Evolutionary conservation across 1,139 yeast genomes (phyloP), one percentile per base, ranked within the genome.

Genomic region (Sugiyamaella neomexicana): DNA sequence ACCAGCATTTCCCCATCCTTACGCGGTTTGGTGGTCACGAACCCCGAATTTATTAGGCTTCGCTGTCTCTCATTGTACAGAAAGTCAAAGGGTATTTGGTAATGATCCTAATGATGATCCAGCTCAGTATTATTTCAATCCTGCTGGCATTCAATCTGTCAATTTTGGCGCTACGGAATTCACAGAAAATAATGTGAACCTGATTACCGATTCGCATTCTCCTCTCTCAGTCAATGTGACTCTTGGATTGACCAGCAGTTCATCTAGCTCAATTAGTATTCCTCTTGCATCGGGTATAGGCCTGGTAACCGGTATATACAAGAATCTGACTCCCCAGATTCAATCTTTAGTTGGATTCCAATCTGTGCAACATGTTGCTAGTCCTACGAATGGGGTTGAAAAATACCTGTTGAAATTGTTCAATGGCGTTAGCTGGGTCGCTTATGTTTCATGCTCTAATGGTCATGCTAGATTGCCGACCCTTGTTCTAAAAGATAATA

Each of bases 1-100:
- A 53, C 85, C 80, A 2, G 80, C 85, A 3, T 89, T 88, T 85
- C 81, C 95, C 1, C 90, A 85, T 64, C 97, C 97, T 1, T 89
- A 88, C 66, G 83, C 89, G 1, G 70, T 89, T 43, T 88, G 89
- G 84, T 83, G 75, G 68, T 72, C 80, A 3, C 73, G 68, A 45
- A 77, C 74, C 20, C 60, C 67, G 5, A 70, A 69, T 20, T 76
- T 71, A 55, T 70, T 69, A 51, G 88, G 88, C 1, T 72, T 89
- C 50, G 95, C 85, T 2, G 76, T 88, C 9, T 81, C 87, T 45
- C 90, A 88, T 62, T 79, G 84, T 2, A 72, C 77, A n/a, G 75
- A 75, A 1, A 65, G 77, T 3, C 80, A 83, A 58, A 77, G 83
- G 60, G 90, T 85, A 0, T 84, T 75, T 67, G 96, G 95, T 1